A percentile compares a stretch with the other conserved stretches of the same genome.
Conservation (phyloP, 106 monocot species). For the Dioscorea dumetorum region DNA sequence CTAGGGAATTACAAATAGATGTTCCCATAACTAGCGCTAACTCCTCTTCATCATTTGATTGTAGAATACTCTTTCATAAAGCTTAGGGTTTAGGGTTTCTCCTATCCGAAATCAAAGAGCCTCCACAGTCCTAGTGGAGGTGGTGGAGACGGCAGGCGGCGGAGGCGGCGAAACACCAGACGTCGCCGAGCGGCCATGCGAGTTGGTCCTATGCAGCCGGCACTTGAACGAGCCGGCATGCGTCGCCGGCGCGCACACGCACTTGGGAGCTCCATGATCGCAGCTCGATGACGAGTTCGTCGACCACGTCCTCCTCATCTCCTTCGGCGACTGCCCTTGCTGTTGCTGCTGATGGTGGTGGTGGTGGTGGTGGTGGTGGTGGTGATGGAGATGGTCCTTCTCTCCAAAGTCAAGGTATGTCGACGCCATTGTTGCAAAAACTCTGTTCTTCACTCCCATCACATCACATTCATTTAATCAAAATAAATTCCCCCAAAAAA, state of each 20-base stretch:
- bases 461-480: not conserved
- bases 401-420: slow-evolving; percentile 17
- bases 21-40: not conserved
- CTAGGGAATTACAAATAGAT: not conserved
- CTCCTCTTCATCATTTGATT: not conserved
- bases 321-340: slow-evolving; percentile 15
- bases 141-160: slow-evolving; percentile 10
- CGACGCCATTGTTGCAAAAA: slow-evolving; percentile 19
- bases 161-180: not conserved
- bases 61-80: not conserved
- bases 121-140: slow-evolving; percentile 38
- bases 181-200: slow-evolving; percentile 12
- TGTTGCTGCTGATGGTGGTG: slow-evolving; percentile 3
- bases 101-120: slow-evolving; percentile 10
- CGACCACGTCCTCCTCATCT: slow-evolving; percentile 14
- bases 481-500: not conserved
- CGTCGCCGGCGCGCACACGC: slow-evolving; percentile 73
- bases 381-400: not conserved
- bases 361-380: slow-evolving; percentile 4
- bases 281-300: slow-evolving; percentile 11
- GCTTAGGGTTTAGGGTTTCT: not conserved
- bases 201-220: slow-evolving; percentile 42
- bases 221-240: slow-evolving; percentile 76
- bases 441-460: not conserved
- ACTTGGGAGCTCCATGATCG: slow-evolving; percentile 35